These are phyloP conservation scores for Sanguinoderma infundibulare DNA, from an alignment of 1,284 basidiomycete genomes.

Conservation along the genomic window DNA sequence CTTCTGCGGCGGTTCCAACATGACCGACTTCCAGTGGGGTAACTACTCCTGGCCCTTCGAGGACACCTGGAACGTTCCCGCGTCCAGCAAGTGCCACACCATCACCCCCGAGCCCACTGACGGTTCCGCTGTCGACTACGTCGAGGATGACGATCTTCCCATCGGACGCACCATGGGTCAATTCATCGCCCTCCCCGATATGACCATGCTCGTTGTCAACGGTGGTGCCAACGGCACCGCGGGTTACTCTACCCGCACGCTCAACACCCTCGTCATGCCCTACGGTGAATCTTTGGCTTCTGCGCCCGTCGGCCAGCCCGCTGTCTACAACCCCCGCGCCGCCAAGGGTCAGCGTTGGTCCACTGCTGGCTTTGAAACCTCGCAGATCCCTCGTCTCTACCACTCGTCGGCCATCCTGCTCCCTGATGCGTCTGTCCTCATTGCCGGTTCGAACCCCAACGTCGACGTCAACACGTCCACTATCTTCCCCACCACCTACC, in stretches of 20 bases:
- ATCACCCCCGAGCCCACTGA: conserved; percentile 83
- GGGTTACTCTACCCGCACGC: conserved; percentile 64
- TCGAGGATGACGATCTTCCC: conserved; percentile 77
- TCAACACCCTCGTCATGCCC: conserved; percentile 59
- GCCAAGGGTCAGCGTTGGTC: conserved; percentile 76
- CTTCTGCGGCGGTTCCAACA: conserved; percentile 88
- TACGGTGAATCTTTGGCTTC: conserved; percentile 67
- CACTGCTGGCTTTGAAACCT: conserved; percentile 61
- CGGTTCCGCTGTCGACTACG: conserved; percentile 55
- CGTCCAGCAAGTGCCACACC: conserved; percentile 69
- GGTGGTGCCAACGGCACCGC: conserved; percentile 81
- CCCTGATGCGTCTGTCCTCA: conserved; percentile 84
- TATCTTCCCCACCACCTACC: conserved; percentile 85
- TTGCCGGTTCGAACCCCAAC: conserved; percentile 95
- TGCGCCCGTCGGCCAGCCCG: conserved; percentile 70
- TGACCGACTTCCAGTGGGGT: conserved; percentile 73
- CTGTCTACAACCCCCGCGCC: conserved; percentile 77
- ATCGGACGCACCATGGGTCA: conserved; percentile 88
- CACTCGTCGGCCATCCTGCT: conserved; percentile 91
- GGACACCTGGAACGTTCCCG: conserved; percentile 68
- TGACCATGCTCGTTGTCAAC: conserved; percentile 77
- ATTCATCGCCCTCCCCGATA: conserved; percentile 80
- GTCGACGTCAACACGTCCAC: conserved; percentile 77
- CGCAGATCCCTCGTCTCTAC: conserved; percentile 79
- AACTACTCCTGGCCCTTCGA: conserved; percentile 72